Evolutionary conservation across 345 rosid species (phyloP).

Genomic region (Kernera saxatilis): DNA sequence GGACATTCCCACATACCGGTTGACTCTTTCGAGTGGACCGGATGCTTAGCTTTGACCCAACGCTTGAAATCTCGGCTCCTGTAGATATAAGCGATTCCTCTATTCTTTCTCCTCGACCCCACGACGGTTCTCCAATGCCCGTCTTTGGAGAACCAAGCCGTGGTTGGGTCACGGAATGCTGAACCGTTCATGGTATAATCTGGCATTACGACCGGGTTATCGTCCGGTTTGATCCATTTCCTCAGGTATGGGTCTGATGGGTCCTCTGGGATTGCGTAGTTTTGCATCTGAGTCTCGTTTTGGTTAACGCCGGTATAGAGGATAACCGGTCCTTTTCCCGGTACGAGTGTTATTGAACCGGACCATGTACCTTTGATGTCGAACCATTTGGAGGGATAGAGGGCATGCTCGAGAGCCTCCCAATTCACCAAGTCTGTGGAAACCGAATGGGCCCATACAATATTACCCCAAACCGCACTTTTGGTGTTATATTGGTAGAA

Average conservation of each 20-base stretch:
- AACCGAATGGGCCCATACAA: slow-evolving; percentile 94
- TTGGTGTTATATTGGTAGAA: slow-evolving; percentile 91
- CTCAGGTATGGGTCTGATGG: slow-evolving; percentile 71
- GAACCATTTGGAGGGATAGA: slow-evolving; percentile 58
- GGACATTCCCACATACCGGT: slow-evolving; percentile 98
- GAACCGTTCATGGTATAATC: slow-evolving; percentile 47
- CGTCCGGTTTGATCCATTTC: slow-evolving; percentile 67
- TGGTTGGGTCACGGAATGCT: slow-evolving; percentile 91
- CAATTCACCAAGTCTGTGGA: slow-evolving; percentile 81
- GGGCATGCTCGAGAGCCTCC: slow-evolving; percentile 64
- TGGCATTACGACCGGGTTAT: slow-evolving; percentile 59
- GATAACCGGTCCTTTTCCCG: slow-evolving; percentile 51
- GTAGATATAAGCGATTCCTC: slow-evolving; percentile 64
- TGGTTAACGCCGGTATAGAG: slow-evolving; percentile 69
- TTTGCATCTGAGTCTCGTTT: slow-evolving; percentile 48
- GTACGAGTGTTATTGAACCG: slow-evolving; percentile 78
- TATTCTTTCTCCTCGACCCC: slow-evolving; percentile 43
- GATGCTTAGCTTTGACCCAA: slow-evolving; percentile 70
- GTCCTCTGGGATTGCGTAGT: slow-evolving; percentile 67
- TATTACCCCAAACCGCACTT: slow-evolving; percentile 94
- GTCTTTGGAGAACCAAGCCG: slow-evolving; percentile 56
- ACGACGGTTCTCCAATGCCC: slow-evolving; percentile 61
- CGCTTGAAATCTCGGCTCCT: slow-evolving; percentile 55
- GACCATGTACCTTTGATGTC: slow-evolving; percentile 88
- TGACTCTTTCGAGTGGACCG: slow-evolving; percentile 40